Base-by-base conservation (phyloP, 352 stramenopile species). In the Phytophthora kernoviae region DNA sequence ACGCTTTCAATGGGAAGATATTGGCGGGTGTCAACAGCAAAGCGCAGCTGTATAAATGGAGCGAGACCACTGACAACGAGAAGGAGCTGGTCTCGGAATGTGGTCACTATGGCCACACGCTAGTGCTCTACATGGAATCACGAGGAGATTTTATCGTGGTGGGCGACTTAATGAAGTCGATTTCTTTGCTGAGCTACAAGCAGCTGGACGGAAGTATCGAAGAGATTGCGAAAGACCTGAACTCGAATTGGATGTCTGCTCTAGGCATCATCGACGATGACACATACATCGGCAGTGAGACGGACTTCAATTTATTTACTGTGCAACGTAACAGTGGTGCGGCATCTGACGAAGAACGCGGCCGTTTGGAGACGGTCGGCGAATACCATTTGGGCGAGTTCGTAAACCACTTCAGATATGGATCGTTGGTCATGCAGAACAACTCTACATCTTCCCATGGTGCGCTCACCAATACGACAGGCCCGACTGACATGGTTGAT, bases 111-210 rank as follows among this genome's bases (percentile, higher is more conserved):
- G 96, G 95, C 8, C 94, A 98, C 75, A 98, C 97, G 26, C 67
- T 98, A 18, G 96, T 97, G 57, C 67, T 98, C n/a, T 97, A 96
- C 67, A 94, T 98, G 63, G 93, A 97, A 56, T 98, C 91, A 33
- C 83, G 88, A 27, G 94, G 94, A 20, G 93, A 98, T 62, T 97
- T 98, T 44, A 96, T 98, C n/a, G 91, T 98, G 30, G 93, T 98
- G 17, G 96, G 95, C 17, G 96, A 99, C 61, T 66, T 99, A 40
- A 98, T 99, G 96, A 97, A 98, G 60, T 98, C 93, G 2, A 96
- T 99, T 48, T 97, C 91, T 24, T 65, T 99, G 20, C 67, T 99
- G 24, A 94, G 94, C 63, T 98, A 98, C 81, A 97, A 98, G 69
- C 87, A 94, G 40, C 61, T 92, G 22, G 89, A 94, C 49, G 87